Conservation (phyloP, 129 eudicot species). For the Mikania micrantha region DNA sequence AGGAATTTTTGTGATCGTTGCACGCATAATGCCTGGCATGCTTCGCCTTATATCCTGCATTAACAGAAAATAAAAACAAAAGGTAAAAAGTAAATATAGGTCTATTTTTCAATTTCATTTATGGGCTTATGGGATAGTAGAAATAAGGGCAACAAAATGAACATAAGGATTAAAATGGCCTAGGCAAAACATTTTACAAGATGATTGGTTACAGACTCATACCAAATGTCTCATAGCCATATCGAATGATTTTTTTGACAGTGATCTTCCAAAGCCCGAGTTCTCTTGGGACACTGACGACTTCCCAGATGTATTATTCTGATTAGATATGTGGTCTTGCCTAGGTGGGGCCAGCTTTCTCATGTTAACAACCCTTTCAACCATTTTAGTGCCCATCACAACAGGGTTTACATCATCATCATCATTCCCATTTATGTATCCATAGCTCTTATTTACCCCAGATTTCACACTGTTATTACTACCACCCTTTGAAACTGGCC, state of each 20-base stretch:
- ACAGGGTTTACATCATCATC: constrained; percentile 86
- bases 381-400: constrained; percentile 83
- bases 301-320: constrained; percentile 38
- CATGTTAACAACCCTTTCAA: constrained; percentile 90
- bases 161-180: not conserved
- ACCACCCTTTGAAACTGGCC: constrained; percentile 34
- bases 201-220: constrained; percentile 3
- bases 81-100: too few relatives aligned
- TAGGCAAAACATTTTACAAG: not conserved
- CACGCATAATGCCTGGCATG: constrained; percentile 51
- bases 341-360: constrained; percentile 88
- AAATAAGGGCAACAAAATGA: not conserved
- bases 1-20: constrained; percentile 49
- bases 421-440: constrained; percentile 31
- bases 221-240: constrained; percentile 98
- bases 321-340: constrained; percentile 34
- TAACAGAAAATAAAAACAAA: not conserved
- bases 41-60: constrained; percentile 80
- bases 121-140: not conserved
- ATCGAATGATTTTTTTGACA: constrained; percentile 76
- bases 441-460: constrained; percentile 38
- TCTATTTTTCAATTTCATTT: not conserved
- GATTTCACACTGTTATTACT: constrained; percentile 25
- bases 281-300: constrained; percentile 51
- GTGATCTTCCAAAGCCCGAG: constrained; percentile 82